Percentiles rank a stretch among this genome's conserved stretches.
Evolutionary conservation across 768 basidiomycete genomes (phyloP).

Genomic region (Mycena sanguinolenta): DNA sequence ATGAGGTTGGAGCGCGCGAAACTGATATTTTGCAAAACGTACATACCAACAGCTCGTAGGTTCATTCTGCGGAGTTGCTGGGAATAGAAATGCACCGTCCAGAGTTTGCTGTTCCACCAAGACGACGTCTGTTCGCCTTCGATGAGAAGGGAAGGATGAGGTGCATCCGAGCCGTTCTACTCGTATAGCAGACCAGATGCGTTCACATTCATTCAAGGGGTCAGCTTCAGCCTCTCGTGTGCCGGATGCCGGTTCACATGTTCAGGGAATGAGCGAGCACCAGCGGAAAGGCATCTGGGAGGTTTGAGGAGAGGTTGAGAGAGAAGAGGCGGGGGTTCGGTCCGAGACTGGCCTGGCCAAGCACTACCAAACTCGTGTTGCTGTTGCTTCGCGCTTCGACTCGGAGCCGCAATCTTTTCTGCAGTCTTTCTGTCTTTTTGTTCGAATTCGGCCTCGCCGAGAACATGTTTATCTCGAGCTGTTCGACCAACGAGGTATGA

Average conservation of each 20-base stretch:
- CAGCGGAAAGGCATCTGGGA: constrained; percentile 65
- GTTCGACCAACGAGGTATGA: too few relatives aligned
- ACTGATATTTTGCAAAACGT: neutral
- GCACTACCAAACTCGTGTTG: too few relatives aligned
- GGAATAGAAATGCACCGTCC: constrained; percentile 43
- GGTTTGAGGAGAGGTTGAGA: too few relatives aligned
- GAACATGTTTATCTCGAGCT: too few relatives aligned
- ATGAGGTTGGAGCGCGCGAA: constrained; percentile 68
- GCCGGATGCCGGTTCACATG: neutral
- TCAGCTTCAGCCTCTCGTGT: constrained; percentile 72
- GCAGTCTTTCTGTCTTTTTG: too few relatives aligned
- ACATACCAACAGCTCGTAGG: constrained; percentile 65
- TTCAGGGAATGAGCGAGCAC: constrained; percentile 50
- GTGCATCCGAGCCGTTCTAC: constrained; percentile 73
- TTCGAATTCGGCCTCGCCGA: too few relatives aligned
- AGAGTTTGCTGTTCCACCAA: constrained; percentile 64
- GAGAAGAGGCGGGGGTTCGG: too few relatives aligned
- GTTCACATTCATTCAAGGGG: constrained; percentile 83
- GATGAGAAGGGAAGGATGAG: constrained; percentile 2
- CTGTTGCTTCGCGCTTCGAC: too few relatives aligned
- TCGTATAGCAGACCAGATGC: constrained; percentile 81
- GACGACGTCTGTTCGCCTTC: constrained; percentile 65
- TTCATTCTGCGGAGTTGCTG: constrained; percentile 54
- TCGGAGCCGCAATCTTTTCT: too few relatives aligned
- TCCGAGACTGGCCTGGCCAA: too few relatives aligned